Conservation (phyloP, 805 yeast genomes). For the Nakazawaea anatomiae region DNA sequence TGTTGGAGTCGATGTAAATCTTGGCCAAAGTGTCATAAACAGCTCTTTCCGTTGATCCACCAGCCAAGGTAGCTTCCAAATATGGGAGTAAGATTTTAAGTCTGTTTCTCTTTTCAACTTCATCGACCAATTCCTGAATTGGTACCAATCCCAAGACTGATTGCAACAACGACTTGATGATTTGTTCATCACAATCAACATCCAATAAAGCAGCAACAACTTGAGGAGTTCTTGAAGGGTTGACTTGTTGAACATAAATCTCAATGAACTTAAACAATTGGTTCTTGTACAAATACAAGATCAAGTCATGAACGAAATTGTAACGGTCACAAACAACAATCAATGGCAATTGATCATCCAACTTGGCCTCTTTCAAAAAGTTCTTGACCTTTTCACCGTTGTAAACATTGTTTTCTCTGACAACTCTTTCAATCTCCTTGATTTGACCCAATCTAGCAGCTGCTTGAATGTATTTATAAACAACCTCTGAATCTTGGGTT, state of each 20-base stretch:
- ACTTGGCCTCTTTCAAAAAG: conserved; percentile 87
- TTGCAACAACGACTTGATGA: conserved; percentile 72
- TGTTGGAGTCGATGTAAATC: conserved; percentile 95
- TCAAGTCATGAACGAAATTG: conserved; percentile 87
- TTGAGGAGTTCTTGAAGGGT: conserved; percentile 92
- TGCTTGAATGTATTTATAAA: conserved; percentile 90
- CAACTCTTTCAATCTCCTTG: conserved; percentile 93
- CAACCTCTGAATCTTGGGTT: conserved; percentile 92
- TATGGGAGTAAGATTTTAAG: conserved; percentile 88
- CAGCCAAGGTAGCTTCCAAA: conserved; percentile 79
- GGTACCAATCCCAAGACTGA: conserved; percentile 95
- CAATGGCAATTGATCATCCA: conserved; percentile 93
- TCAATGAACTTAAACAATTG: conserved; percentile 95
- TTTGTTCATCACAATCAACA: conserved; percentile 92
- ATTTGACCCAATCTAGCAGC: conserved; percentile 87
- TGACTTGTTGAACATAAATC: conserved; percentile 96
- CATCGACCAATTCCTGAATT: conserved; percentile 78
- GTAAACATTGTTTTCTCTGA: conserved; percentile 88
- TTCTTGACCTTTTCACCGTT: conserved; percentile 97
- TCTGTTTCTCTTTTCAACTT: conserved; percentile 95
- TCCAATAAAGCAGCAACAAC: conserved; percentile 94
- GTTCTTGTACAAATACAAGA: conserved; percentile 89
- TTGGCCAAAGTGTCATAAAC: conserved; percentile 93
- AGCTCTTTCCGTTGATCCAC: conserved; percentile 85
- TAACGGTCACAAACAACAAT: conserved; percentile 94